These are phyloP conservation scores for Tetrapisispora taiwanensis DNA, from an alignment of 805 yeast species.

Conservation along the genomic window DNA sequence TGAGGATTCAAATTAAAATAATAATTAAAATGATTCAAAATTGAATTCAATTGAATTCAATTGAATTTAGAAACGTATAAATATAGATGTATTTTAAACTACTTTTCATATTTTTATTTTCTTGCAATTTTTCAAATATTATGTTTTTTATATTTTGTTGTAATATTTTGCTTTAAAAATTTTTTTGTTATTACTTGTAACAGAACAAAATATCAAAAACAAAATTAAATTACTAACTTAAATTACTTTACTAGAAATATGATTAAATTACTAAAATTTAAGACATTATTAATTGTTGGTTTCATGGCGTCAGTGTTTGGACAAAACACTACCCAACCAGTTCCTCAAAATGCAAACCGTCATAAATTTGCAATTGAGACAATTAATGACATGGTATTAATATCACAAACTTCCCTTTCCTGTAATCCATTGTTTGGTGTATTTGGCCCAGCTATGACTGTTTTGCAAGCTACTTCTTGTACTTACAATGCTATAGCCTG, in stretches of 20 bases:
- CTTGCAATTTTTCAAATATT: neutral
- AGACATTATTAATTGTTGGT: too few species aligned
- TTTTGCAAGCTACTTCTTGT: neutral
- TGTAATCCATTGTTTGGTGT: conserved; percentile 3
- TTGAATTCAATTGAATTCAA: too few species aligned
- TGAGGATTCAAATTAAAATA: too few species aligned
- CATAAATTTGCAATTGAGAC: conserved; percentile 1
- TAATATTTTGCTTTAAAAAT: too few species aligned
- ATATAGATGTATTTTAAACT: neutral
- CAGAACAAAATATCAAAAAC: too few species aligned
- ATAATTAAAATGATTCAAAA: too few species aligned
- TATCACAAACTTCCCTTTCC: conserved; percentile 1
- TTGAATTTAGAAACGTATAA: too few species aligned
- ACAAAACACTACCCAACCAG: neutral
- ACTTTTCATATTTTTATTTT: too few species aligned
- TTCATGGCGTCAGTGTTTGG: neutral
- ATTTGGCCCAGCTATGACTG: neutral
- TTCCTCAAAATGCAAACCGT: neutral
- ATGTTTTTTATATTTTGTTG: neutral
- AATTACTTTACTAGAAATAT: too few species aligned
- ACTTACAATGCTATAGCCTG: conserved; percentile 3
- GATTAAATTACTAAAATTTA: neutral
- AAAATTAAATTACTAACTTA: too few species aligned
- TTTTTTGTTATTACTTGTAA: too few species aligned
- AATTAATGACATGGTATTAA: neutral